Evolutionary conservation across 371 early-diverging fungal species (phyloP).

Genomic region (Actinomortierella ambigua): DNA sequence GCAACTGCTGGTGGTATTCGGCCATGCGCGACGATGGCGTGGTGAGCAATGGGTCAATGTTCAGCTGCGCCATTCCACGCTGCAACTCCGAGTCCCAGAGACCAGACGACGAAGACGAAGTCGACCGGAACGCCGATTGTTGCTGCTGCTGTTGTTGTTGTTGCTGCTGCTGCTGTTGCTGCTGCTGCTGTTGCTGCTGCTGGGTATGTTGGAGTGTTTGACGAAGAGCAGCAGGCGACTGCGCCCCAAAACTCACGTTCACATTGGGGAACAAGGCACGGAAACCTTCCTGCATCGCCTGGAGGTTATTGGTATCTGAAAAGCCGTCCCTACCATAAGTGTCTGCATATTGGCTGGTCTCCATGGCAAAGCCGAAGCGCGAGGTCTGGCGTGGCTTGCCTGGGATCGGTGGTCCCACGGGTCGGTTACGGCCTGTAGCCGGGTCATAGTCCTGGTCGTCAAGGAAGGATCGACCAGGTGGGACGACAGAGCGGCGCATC

Average conservation of each 20-base stretch:
- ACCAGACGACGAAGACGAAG: background rate
- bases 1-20: constrained; percentile 49
- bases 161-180: constrained; percentile 25
- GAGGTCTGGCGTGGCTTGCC: constrained; percentile 48
- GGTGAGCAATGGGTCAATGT: constrained; percentile 28
- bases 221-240: constrained; percentile 46
- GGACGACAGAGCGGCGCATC: constrained; percentile 22
- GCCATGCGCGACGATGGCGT: constrained; percentile 46
- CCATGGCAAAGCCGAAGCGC: constrained; percentile 51
- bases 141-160: constrained; percentile 29
- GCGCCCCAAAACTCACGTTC: constrained; percentile 66
- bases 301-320: constrained; percentile 30
- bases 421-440: constrained; percentile 21
- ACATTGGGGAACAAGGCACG: constrained; percentile 73
- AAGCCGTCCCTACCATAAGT: constrained; percentile 23
- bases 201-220: constrained; percentile 33
- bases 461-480: constrained; percentile 25
- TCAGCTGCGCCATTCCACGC: constrained; percentile 24
- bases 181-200: constrained; percentile 22
- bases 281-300: constrained; percentile 61
- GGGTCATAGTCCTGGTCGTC: constrained; percentile 26
- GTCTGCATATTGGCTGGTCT: constrained; percentile 26
- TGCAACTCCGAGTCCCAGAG: constrained; percentile 5
- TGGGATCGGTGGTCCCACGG: constrained; percentile 35
- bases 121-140: too few species aligned